Evolutionary conservation across 164 flowering plant species (phyloP).

Genomic region (Echeveria elegans): DNA sequence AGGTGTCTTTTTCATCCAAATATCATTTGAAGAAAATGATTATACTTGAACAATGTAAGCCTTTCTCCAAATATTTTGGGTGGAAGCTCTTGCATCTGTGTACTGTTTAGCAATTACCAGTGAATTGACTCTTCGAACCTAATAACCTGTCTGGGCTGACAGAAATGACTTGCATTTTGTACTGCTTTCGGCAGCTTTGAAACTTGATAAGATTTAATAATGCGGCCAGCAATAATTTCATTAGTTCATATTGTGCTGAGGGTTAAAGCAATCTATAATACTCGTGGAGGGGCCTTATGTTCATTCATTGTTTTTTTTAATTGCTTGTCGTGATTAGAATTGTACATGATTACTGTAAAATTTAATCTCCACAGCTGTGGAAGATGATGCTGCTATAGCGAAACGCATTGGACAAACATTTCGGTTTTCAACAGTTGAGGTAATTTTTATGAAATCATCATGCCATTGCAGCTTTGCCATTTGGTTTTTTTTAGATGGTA

Average conservation of each 20-base stretch:
- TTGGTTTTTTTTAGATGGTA: not conserved
- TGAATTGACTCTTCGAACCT: not conserved
- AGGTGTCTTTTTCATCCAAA: not conserved
- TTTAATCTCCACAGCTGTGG: constrained; percentile 45
- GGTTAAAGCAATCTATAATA: not conserved
- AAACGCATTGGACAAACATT: constrained; percentile 52
- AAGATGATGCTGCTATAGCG: constrained; percentile 68
- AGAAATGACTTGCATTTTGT: not conserved
- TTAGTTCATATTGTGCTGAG: not conserved
- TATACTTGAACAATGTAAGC: not conserved
- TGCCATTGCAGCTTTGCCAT: not conserved
- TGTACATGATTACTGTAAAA: not conserved
- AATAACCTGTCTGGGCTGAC: not conserved
- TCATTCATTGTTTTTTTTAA: not conserved
- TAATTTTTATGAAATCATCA: constrained; percentile 12
- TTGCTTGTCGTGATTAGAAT: not conserved
- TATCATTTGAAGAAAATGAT: not conserved
- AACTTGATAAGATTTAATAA: not conserved
- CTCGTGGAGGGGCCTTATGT: not conserved
- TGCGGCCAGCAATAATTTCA: not conserved
- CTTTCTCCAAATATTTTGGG: not conserved
- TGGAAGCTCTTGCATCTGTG: not conserved
- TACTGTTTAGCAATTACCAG: not conserved
- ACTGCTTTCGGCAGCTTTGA: not conserved
- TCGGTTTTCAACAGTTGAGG: constrained; percentile 80